These are phyloP conservation scores for Hirschioporus abietinus DNA, from an alignment of 768 basidiomycete genomes.

Conservation along the genomic window DNA sequence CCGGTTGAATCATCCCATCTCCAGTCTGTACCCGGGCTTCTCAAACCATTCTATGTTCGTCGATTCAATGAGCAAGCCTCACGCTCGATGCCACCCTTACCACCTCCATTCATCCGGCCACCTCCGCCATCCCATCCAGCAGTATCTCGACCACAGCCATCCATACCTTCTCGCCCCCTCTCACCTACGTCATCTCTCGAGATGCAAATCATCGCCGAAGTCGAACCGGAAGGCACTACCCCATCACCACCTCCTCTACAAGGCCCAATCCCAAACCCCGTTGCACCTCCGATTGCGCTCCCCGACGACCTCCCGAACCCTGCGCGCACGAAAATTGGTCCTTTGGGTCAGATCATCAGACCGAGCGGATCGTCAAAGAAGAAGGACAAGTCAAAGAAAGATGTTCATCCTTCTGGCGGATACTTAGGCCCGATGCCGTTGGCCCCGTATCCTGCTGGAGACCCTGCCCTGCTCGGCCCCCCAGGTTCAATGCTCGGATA, in stretches of 20 bases:
- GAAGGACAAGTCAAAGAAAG: slow-evolving; percentile 42
- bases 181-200: slow-evolving; percentile 1
- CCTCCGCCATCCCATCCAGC: slow-evolving; percentile 9
- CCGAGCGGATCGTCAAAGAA: slow-evolving; percentile 42
- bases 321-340: slow-evolving; percentile 68
- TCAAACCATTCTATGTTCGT: slow-evolving; percentile 66
- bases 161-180: slow-evolving; percentile 3
- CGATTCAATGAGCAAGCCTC: slow-evolving; percentile 43
- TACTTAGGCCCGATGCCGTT: background rate
- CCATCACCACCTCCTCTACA: slow-evolving; percentile 15
- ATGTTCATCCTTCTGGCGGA: background rate
- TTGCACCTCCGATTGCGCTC: slow-evolving; percentile 29
- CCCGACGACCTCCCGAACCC: slow-evolving; percentile 60
- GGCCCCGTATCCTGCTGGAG: background rate
- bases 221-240: slow-evolving; percentile 7
- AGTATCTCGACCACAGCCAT: background rate
- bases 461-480: background rate
- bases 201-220: slow-evolving; percentile 1
- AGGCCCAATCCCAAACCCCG: slow-evolving; percentile 3
- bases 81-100: slow-evolving; percentile 16
- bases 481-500: background rate
- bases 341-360: slow-evolving; percentile 69
- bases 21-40: slow-evolving; percentile 80
- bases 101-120: slow-evolving; percentile 12
- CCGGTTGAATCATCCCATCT: slow-evolving; percentile 60